These are phyloP conservation scores for Claviceps sp. DNA, from an alignment of 2,329 filamentous ascomycete species.

Conservation along the genomic window DNA sequence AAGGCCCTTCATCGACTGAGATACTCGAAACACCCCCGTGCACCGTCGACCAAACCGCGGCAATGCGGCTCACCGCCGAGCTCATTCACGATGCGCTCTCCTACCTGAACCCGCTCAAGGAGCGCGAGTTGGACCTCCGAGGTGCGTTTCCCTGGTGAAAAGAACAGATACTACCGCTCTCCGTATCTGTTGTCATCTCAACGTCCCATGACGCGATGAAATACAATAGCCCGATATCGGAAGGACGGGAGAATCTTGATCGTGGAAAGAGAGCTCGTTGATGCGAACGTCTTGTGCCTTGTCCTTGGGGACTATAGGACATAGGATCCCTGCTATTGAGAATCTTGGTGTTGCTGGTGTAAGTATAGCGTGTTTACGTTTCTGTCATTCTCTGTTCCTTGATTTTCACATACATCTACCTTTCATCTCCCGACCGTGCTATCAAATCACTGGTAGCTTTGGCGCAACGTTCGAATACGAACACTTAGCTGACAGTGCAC, in stretches of 20 bases:
- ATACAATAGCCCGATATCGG: not conserved
- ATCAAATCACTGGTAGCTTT: too few relatives aligned
- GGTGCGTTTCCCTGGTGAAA: constrained; percentile 62
- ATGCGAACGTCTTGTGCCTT: constrained; percentile 46
- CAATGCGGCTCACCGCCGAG: constrained; percentile 91
- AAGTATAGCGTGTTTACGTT: constrained; percentile 24
- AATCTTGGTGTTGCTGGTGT: constrained; percentile 92
- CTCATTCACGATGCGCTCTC: constrained; percentile 89
- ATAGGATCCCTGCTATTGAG: constrained; percentile 95
- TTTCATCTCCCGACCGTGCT: not conserved
- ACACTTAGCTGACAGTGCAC: too few relatives aligned
- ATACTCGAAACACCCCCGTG: too few relatives aligned
- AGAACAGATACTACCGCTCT: constrained; percentile 84
- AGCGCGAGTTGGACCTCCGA: constrained; percentile 98
- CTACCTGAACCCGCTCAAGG: constrained; percentile 96
- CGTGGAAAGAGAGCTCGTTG: constrained; percentile 52
- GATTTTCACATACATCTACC: not conserved
- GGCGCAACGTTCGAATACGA: too few relatives aligned
- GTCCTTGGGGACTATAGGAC: constrained; percentile 52
- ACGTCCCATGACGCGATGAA: not conserved
- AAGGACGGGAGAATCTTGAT: constrained; percentile 30
- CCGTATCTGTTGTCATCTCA: constrained; percentile 5
- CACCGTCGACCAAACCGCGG: constrained; percentile 7
- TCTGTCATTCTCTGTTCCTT: not conserved
- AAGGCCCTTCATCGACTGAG: too few relatives aligned